Percentiles rank a stretch among this genome's conserved stretches.
Evolutionary conservation across 75 land plant genomes (phyloP).

Genomic region (Azolla pinnata): DNA sequence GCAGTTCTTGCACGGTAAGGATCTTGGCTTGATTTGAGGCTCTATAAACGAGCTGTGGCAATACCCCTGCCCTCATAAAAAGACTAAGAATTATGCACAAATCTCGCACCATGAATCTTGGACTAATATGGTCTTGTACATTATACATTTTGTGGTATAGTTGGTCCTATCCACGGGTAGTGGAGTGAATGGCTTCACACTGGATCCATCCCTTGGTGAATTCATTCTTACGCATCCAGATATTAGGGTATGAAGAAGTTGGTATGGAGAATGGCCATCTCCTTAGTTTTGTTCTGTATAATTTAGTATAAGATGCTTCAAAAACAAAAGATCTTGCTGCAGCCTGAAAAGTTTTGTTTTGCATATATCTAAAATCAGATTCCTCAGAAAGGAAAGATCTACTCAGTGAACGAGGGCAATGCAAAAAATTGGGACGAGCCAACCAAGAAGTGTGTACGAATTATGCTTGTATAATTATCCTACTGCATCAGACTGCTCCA

Average conservation of each 20-base stretch:
- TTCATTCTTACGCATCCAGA: constrained; percentile 92
- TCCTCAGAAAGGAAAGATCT: constrained; percentile 95
- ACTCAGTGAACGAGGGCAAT: constrained; percentile 98
- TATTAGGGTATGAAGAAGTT: constrained; percentile 48
- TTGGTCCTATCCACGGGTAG: constrained; percentile 80
- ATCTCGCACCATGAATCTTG: too few species aligned
- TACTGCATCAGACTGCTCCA: too few species aligned
- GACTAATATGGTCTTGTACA: too few species aligned
- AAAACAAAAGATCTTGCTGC: neutral
- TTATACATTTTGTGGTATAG: too few species aligned
- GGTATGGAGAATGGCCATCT: too few species aligned
- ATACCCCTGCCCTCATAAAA: too few species aligned
- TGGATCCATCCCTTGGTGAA: constrained; percentile 98
- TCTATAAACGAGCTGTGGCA: constrained; percentile 69
- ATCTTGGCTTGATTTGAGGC: constrained; percentile 50
- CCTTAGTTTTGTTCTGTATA: too few species aligned
- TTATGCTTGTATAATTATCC: neutral
- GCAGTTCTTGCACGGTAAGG: constrained; percentile 97
- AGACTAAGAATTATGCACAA: too few species aligned
- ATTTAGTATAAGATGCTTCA: neutral
- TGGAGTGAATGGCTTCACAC: constrained; percentile 96
- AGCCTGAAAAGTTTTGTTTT: neutral
- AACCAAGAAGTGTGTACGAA: constrained; percentile 51
- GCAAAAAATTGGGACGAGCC: constrained; percentile 96
- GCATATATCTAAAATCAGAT: constrained; percentile 34